Evolutionary conservation across 352 stramenopile genomes (phyloP).

Genomic region (Phytophthora ohioensis): DNA sequence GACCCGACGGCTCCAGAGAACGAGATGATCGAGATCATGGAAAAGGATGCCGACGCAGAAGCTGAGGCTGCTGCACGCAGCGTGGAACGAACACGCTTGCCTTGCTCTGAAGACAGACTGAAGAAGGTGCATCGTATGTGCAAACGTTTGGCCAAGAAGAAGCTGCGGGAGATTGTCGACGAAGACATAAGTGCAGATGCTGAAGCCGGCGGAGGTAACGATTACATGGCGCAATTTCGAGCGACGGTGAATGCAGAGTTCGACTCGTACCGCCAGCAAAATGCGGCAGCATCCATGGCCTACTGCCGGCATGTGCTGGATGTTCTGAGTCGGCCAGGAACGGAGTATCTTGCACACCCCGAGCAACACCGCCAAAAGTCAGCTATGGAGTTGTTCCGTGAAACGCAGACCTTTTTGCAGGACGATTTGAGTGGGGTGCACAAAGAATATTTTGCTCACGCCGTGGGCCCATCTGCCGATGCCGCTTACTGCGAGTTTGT

Average conservation of each 20-base stretch:
- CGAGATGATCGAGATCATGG: constrained; percentile 79
- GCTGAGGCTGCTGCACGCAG: constrained; percentile 31
- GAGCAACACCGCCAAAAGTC: constrained; percentile 59
- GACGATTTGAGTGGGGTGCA: constrained; percentile 59
- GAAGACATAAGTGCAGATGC: constrained; percentile 71
- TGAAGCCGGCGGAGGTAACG: constrained; percentile 41
- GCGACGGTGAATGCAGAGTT: constrained; percentile 50
- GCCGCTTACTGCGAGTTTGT: constrained; percentile 87
- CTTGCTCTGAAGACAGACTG: constrained; percentile 66
- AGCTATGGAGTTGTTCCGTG: constrained; percentile 77
- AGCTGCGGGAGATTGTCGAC: constrained; percentile 74
- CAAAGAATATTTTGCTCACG: constrained; percentile 66
- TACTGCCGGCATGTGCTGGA: constrained; percentile 80
- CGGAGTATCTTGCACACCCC: constrained; percentile 47
- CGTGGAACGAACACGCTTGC: constrained; percentile 70
- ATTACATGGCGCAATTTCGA: constrained; percentile 79
- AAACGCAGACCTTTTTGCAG: constrained; percentile 73
- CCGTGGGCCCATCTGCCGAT: constrained; percentile 79
- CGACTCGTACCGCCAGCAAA: constrained; percentile 74
- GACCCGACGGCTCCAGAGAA: constrained; percentile 53
- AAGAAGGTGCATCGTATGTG: constrained; percentile 71
- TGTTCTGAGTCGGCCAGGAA: constrained; percentile 47
- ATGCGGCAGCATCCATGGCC: constrained; percentile 83
- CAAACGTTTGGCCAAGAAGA: constrained; percentile 80
- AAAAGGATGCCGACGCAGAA: constrained; percentile 50